Base-by-base conservation (phyloP, 164 flowering plant genomes). In the Warburgia ugandensis region DNA sequence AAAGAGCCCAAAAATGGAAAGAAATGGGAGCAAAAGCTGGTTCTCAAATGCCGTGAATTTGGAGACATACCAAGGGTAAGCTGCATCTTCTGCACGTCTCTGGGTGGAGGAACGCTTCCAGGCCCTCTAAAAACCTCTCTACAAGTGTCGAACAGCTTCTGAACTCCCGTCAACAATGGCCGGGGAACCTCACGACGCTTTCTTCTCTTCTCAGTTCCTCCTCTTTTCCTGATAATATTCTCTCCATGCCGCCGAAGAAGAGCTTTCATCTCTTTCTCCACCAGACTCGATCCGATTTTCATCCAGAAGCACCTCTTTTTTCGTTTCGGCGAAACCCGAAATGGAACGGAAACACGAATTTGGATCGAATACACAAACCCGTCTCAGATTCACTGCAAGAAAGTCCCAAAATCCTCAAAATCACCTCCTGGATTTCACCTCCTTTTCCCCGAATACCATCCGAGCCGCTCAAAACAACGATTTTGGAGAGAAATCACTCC, bases 71-170 rank as follows among this genome's bases (percentile, higher is more conserved):
- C 91, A 2, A 86, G 69, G 62, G 83, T 72, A 38, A 40, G 51
- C 49, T 75, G 53, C 22, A 86, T 42, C 13, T 45, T 75, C 14
- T 71, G 62, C 1, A 79, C 86, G 64, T 75, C 80, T 13, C 1
- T 21, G 21, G 79, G 67, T 3, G 39, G 25, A 59, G 95, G 91
- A 50, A 83, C 80, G 3, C 77, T 73, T 4, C 80, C 89, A 29
- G 73, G 74, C 30, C 91, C 91, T 60, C 70, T 72, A 50, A 86
- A 86, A 13, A 73, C 80, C 0, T 64, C 59, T 31, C 28, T 55
- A 43, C 95, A 83, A 0, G 66, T 44, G 12, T 27, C 29, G 56
- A 62, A 83, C 37, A 86, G 73, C 53, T 58, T 63, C 65, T 83
- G 91, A 28, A 86, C 56, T 2, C 51, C 32, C 52, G 39, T 48